Evolutionary conservation across 495 filamentous ascomycete genomes (phyloP), one percentile per base, ranked within the genome.

Genomic region (Stereocaulon alpinum): DNA sequence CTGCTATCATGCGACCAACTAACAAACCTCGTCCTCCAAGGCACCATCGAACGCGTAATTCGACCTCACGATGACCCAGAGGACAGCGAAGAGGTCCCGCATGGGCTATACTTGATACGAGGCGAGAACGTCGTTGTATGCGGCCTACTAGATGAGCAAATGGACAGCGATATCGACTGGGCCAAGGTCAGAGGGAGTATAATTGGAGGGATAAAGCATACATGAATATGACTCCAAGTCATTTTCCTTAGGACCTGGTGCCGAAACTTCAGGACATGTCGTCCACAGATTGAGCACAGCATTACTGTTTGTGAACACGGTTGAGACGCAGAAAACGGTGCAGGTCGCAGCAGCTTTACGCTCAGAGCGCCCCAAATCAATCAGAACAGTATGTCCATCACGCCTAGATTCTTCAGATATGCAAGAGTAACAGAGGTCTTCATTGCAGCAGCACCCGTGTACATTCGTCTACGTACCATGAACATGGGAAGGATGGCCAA

Each of bases 71-170:
- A 96, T 59, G 89, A 95, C 64, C 78, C 80, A 42, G 89, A 95
- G 61, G 81, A 85, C 0, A 94, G 88, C 59, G 80, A 83, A 40
- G 83, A 95, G 69, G 84, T 91, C 32, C 81, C 84, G 29, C 84
- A 95, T 67, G 93, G 93, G 0, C 74, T 97, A 15, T 97, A 98
- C 67, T 72, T 98, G 47, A 86, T 98, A 55, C 83, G 94, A 61
- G 93, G 93, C 18, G 94, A 97, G 65, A 96, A 91, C 69, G 93
- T 98, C 53, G 90, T 86, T n/a, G 72, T 93, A 17, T 89, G 90
- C 44, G 93, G 93, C 6, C 77, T 93, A 48, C 83, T 98, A 17
- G 89, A 97, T 71, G 92, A 95, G 69, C 79, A 86, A 61, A 76
- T 96, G 47, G 93, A 97, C 72, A 76, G 71, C 5, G 87, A 84